phyloP scores from a whole-genome alignment of 2,329 filamentous ascomycete genomes.

The Atkinsonella hypoxylon region DNA sequence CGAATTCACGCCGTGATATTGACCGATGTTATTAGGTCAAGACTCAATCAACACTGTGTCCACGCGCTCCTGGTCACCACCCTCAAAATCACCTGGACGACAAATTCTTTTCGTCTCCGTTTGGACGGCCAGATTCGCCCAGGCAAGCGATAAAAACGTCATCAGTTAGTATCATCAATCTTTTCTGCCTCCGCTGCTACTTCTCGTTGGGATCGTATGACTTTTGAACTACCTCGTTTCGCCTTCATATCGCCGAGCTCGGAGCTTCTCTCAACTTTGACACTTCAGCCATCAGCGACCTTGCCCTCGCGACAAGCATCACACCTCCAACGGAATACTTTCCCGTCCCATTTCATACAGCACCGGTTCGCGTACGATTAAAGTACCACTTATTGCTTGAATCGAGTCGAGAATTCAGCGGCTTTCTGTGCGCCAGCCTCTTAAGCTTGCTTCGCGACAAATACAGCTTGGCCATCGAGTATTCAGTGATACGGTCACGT shows the following conservation, averaged over 20 bases:
- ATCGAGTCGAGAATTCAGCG: background rate
- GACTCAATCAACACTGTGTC: background rate
- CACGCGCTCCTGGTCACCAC: background rate
- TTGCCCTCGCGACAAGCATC: background rate
- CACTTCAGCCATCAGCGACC: background rate
- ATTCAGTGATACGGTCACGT: background rate
- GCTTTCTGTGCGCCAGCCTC: background rate
- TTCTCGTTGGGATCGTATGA: too few species aligned
- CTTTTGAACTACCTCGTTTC: too few species aligned
- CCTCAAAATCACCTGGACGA: background rate
- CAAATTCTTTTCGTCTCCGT: background rate
- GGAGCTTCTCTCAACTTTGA: background rate
- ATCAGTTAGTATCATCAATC: too few species aligned
- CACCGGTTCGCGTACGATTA: background rate
- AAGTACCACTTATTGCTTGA: background rate
- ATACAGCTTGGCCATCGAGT: background rate
- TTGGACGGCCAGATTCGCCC: background rate
- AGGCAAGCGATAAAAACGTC: background rate
- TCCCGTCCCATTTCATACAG: background rate
- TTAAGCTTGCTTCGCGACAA: background rate
- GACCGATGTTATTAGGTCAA: background rate
- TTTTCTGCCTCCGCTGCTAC: background rate
- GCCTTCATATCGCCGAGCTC: background rate
- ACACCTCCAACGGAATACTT: background rate
- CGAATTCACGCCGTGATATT: background rate